Evolutionary conservation across 2,329 filamentous ascomycete genomes (phyloP), one percentile per base, ranked within the genome.

Genomic region (Colletotrichum graminicola): DNA sequence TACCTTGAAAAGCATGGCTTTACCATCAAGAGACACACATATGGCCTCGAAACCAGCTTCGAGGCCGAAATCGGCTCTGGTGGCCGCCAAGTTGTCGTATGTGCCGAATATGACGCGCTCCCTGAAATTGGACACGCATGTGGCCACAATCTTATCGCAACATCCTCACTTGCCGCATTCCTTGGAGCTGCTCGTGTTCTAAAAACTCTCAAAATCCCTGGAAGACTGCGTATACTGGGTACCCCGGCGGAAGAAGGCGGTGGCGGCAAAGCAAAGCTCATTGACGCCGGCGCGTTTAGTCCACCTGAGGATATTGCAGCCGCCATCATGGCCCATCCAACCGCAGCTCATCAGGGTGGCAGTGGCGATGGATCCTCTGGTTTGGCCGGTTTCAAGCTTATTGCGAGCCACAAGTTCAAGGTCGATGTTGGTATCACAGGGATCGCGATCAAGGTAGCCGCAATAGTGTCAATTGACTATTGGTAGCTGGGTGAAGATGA

Each of bases 31-130:
- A 82, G 82, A 0, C 82, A 86, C 63, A 84, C 86, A 0, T 87
- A 87, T 74, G 87, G 84, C 3, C 74, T 89, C 0, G 79, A 82
- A 11, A 90, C 88, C 0, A 81, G 86, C 1, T 89, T 90, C 73
- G 83, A 84, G 59, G 84, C 82, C 14, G 78, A 82, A 18, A 78
- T 78, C 57, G 85, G 86, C 36, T 75, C 77, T 0, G 83, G 82
- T 6, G 83, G 84, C 5, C 79, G 81, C 1, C 79, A 83, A 0
- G 76, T 85, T 36, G 77, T 81, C 32, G 81, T 81, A 70, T 84
- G 84, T 72, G 82, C 82, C 65, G 84, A 86, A 75, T 86, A 86
- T 69, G 85, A 87, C 70, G 85, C 84, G 0, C 79, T 86, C 0
- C 84, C 83, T 0, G 79, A 77, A 1, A 84, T 85, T n/a, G 83